Base-by-base conservation (phyloP, 2,329 filamentous ascomycete genomes). In the Fusarium nisikadoi region DNA sequence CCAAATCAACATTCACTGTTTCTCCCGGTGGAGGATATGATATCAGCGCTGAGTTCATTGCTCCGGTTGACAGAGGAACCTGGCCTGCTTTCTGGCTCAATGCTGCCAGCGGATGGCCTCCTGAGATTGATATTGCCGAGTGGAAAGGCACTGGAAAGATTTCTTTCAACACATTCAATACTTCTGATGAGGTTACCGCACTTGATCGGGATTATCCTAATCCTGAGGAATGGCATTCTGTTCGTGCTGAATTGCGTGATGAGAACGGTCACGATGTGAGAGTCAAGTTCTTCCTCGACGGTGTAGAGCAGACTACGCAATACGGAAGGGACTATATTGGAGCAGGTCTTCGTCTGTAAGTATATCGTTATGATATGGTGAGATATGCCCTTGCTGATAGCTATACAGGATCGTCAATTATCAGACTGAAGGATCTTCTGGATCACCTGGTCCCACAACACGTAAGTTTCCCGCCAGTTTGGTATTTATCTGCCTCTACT, bases 51-150 rank as follows among this genome's bases (percentile, higher is more conserved):
- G 70, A 73, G 25, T 73, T 73, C 16, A 55, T 73, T 19, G 70
- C 70, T 2, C 70, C 70, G 5, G 70, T 73, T 0, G 62, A 29
- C 8, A 35, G 8, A 27, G 70, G 70, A 10, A 71, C 66, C 0
- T 73, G 66, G 70, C 70, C 70, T 4, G 70, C 70, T 20, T 73
- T 73, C n/a, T 73, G 70, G 70, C 54, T 73, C 20, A 73, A 73
- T n/a, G 70, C 70, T 0, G 70, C 70, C 0, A 71, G 57, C 0
- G 70, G 70, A 14, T 73, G 70, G 70, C 70, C 70, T 1, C 70
- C 70, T 2, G 70, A 73, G 58, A 73, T 73, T 23, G 70, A 73
- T 50, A 62, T 73, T 31, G 70, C 70, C 0, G 70, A 73, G 33
- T 73, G 70, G 70, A 73, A 73, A 16, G 70, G 70, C 13, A 58